Evolutionary conservation across 495 filamentous ascomycete species (phyloP).

Genomic region (Hypoxylon trugodes): DNA sequence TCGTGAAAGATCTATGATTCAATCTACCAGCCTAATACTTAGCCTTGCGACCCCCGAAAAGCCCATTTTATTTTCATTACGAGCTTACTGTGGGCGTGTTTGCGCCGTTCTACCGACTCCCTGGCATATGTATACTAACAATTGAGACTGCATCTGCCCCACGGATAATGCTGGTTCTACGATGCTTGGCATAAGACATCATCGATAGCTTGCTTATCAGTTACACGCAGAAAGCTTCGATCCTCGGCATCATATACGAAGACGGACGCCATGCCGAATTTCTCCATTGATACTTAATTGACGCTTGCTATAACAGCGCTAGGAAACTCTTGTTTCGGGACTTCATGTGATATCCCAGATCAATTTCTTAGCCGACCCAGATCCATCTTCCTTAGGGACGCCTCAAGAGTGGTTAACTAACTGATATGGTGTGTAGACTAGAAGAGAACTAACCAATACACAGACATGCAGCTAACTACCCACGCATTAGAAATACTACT

Average conservation of each 20-base stretch:
- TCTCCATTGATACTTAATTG: constrained; percentile 8
- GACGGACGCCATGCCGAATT: constrained; percentile 12
- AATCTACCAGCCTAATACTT: constrained; percentile 1
- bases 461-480: constrained; percentile 15
- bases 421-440: constrained; percentile 4
- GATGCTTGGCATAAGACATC: constrained; percentile 30
- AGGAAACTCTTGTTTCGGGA: constrained; percentile 1
- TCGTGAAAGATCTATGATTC: constrained; percentile 10
- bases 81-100: constrained; percentile 42
- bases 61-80: constrained; percentile 17
- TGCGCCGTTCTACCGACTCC: constrained; percentile 34
- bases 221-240: constrained; percentile 20
- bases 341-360: constrained; percentile 14
- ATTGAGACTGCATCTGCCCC: constrained; percentile 33
- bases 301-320: background rate
- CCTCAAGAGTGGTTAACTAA: background rate
- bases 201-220: constrained; percentile 37
- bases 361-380: constrained; percentile 5
- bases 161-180: constrained; percentile 37
- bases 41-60: constrained; percentile 14
- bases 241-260: constrained; percentile 7
- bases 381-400: background rate
- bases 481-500: background rate
- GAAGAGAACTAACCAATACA: background rate
- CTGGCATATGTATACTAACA: constrained; percentile 35